These are phyloP conservation scores for Fusarium aywerte DNA, from an alignment of 2,329 filamentous ascomycete species.

Conservation along the genomic window DNA sequence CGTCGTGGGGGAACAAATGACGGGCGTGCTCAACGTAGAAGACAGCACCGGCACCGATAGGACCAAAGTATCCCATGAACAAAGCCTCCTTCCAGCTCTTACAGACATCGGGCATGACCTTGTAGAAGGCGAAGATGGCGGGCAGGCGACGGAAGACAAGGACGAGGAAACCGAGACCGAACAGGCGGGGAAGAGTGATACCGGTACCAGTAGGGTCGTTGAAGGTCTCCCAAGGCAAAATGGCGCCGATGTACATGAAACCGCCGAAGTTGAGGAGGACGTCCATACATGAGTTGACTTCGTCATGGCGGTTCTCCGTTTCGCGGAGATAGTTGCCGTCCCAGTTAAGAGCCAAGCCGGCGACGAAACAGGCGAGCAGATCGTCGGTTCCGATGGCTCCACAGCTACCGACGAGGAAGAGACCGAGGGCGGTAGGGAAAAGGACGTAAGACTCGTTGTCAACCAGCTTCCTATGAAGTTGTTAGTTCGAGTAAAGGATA, in stretches of 20 bases:
- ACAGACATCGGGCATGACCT: conserved; percentile 63
- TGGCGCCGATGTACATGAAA: conserved; percentile 68
- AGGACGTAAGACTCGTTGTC: conserved; percentile 66
- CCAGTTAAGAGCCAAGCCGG: conserved; percentile 70
- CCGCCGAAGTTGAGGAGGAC: conserved; percentile 68
- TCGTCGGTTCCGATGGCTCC: conserved; percentile 68
- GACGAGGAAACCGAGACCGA: conserved; percentile 61
- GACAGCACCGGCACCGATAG: conserved; percentile 79
- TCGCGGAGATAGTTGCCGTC: conserved; percentile 67
- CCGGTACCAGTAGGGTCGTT: conserved; percentile 62
- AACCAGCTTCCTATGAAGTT: conserved; percentile 58
- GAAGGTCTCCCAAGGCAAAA: conserved; percentile 65
- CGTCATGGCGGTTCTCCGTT: conserved; percentile 65
- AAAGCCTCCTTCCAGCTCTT: conserved; percentile 66
- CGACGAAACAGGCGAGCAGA: conserved; percentile 69
- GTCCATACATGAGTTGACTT: conserved; percentile 68
- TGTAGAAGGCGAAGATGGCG: conserved; percentile 64
- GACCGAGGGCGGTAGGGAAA: conserved; percentile 61
- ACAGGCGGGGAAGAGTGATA: conserved; percentile 60
- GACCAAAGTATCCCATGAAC: conserved; percentile 76
- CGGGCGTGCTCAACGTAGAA: conserved; percentile 72
- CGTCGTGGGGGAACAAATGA: conserved; percentile 53
- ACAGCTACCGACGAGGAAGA: conserved; percentile 66
- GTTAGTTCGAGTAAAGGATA: background rate
- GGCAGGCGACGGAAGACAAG: conserved; percentile 67